Evolutionary conservation across 2,329 filamentous ascomycete species (phyloP), one percentile per base, ranked within the genome.

Genomic region (Microcera coccophila): DNA sequence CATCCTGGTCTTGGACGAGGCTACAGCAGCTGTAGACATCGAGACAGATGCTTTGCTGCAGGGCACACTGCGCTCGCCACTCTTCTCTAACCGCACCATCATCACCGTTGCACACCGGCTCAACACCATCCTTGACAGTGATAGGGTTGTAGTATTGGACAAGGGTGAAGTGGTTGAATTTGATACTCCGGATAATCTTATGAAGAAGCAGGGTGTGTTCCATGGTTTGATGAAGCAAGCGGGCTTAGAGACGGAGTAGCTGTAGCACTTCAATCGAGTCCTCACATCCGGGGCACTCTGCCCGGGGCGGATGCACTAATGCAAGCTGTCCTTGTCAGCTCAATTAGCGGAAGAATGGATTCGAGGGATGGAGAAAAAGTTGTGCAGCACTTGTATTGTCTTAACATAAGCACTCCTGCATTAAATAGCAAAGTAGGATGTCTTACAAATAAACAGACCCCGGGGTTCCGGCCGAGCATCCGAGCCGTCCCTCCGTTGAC

Each of bases 41-140:
- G 76, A 85, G 67, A 85, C 82, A 18, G 82, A 85, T 59, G 79
- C 79, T 41, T 71, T 84, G 69, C 69, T 85, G 41, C 82, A 85
- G 68, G 67, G 68, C 36, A 85, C 82, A 19, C 70, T 84, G 42
- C 75, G 81, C 24, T 78, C 77, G 26, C 75, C 79, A 17, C 64
- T 84, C 14, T 98, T 98, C 70, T 78, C 84, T 48, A 89, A 96
- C 67, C 82, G 89, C 41, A 98, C 93, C 28, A 97, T 98, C 66
- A 95, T 98, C 66, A 98, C 93, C 1, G 95, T 98, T 59, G 93
- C 93, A 19, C 93, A 98, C 71, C 84, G 93, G 42, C 95, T 98
- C 72, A 97, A 97, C 71, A 98, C 93, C 10, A 97, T 98, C 58
- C 77, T 98, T 21, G 82, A 85, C 64, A 81, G 77, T 48, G 91